Base-by-base conservation (phyloP, 73 alveolate genomes). In the Paramecium bursaria region DNA sequence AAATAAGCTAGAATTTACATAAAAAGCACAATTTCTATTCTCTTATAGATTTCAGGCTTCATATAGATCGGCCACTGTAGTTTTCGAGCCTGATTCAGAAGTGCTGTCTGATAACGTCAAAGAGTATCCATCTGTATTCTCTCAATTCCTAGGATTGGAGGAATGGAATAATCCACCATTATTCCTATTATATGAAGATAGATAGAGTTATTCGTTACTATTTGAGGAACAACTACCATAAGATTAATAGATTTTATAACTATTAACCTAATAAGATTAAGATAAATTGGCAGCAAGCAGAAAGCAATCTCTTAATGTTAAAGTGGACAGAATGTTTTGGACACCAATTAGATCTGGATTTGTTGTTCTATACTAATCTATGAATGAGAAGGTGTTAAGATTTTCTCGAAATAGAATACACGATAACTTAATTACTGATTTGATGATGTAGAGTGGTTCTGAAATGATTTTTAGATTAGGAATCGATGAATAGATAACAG, bases 291-390 rank as follows among this genome's bases (percentile, higher is more conserved):
- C 26, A 39, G 44, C 22, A 15, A 21, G 33, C 17, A 67, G 33
- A 57, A 67, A 67, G 33, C 6, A 67, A 42, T 67, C 82, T 17
- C 35, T 67, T 11, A 67, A 67, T 19, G 13, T 67, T 25, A 67
- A 67, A 17, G 82, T 67, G 4, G 14, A 5, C 15, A 35, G 55
- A 67, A 33, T 67, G 82, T 67, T 67, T 67, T 67, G 82, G 82
- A 67, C 82, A 0, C 82, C 82, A 21, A 15, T 67, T 3, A 67
- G 82, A 67, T 67, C 53, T 1, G 82, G 82, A n/a, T 67, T 67
- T 42, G 82, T 67, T 19, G 55, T 67, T n/a, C 19, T 67, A 0
- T 67, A 67, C 44, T 14, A 67, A 46, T 57, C 82, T 21, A 39
- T 67, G 46, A 67, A 67, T 42, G 82, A 67, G 22, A 67, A 67